A percentile compares a stretch with the other conserved stretches of the same genome.
Evolutionary conservation across 768 basidiomycete genomes (phyloP).

Genomic region (Suillus occidentalis): DNA sequence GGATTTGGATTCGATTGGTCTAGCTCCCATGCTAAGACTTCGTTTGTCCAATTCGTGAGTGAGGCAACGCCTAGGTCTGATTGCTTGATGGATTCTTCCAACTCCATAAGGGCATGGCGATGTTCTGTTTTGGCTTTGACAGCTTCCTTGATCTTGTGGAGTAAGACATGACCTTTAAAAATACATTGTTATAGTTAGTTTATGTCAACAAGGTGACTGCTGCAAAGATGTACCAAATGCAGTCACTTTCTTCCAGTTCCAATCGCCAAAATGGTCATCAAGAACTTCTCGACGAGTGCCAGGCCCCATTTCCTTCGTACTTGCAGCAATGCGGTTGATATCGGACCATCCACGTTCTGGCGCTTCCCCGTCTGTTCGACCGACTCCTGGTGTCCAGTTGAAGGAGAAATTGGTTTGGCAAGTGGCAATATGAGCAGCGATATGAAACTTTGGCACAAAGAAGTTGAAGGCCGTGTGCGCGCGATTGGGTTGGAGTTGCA

Average conservation of each 20-base stretch:
- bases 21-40: constrained; percentile 23
- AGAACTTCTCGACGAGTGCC: constrained; percentile 33
- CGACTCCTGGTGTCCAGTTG: constrained; percentile 26
- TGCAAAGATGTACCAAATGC: constrained; percentile 21
- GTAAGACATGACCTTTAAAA: background rate
- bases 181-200: background rate
- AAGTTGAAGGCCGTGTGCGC: constrained; percentile 9
- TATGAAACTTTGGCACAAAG: constrained; percentile 32
- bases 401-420: constrained; percentile 31
- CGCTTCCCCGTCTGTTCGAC: constrained; percentile 36
- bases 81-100: background rate
- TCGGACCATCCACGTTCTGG: constrained; percentile 38
- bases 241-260: constrained; percentile 34
- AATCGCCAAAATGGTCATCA: constrained; percentile 34
- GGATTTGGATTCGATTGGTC: constrained; percentile 23
- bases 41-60: constrained; percentile 19
- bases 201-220: background rate
- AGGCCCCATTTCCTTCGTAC: constrained; percentile 37
- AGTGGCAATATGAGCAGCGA: constrained; percentile 1
- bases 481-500: constrained; percentile 1
- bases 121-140: constrained; percentile 3
- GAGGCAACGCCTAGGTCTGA: background rate
- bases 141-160: background rate
- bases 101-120: background rate
- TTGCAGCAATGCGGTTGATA: constrained; percentile 29